Conservation (phyloP, 2,329 filamentous ascomycete genomes). For the Fusarium nurragi region DNA sequence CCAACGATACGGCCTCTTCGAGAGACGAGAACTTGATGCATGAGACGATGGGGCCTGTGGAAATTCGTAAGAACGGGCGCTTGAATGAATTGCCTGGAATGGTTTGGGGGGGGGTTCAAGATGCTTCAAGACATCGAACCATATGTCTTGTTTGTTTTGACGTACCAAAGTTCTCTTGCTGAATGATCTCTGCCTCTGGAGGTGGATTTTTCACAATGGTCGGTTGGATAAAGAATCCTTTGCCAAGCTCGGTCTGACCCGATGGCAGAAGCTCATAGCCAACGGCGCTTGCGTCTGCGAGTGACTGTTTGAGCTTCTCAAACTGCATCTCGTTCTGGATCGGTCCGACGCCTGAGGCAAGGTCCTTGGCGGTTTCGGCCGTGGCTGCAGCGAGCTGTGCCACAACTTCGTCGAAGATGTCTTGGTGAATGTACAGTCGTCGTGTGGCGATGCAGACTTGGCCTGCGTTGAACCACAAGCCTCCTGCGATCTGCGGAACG, state of each 20-base stretch:
- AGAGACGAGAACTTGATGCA: constrained; percentile 2
- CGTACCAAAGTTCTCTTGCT: constrained; percentile 13
- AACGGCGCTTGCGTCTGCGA: neutral
- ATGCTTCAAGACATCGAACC: too few species aligned
- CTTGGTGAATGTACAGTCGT: neutral
- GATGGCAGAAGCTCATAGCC: neutral
- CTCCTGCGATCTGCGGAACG: neutral
- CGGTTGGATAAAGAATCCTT: constrained; percentile 4
- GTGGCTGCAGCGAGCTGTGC: neutral
- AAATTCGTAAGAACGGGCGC: neutral
- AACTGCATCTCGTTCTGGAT: constrained; percentile 2
- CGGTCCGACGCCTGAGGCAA: neutral
- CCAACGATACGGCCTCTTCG: neutral
- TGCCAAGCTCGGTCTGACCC: neutral
- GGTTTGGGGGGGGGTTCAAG: too few species aligned
- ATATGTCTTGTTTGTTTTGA: too few species aligned
- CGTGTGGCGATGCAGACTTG: constrained; percentile 6
- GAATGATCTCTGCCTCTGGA: neutral
- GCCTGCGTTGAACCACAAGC: constrained; percentile 4
- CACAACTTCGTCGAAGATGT: constrained; percentile 1
- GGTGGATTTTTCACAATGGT: constrained; percentile 2
- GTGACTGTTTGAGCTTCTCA: neutral
- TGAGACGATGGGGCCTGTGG: neutral
- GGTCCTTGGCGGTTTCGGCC: neutral
- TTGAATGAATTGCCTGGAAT: fast-evolving